A percentile compares a stretch with the other conserved stretches of the same genome.
These are phyloP conservation scores for Ophiocordyceps camponoti-floridani DNA, from an alignment of 2,329 filamentous ascomycete species.

Conservation along the genomic window DNA sequence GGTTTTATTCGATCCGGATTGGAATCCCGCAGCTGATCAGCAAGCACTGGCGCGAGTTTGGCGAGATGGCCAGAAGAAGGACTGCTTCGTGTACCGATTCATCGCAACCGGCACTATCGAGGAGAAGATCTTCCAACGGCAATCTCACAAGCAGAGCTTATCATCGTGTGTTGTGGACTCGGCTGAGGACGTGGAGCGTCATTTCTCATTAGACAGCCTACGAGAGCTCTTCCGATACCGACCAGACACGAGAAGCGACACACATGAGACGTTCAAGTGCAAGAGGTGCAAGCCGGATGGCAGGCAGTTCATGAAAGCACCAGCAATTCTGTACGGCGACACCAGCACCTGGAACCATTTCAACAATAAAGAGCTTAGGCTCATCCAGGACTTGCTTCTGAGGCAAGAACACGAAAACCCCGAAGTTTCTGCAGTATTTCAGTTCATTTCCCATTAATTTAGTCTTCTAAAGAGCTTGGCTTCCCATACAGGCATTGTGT, in stretches of 20 bases:
- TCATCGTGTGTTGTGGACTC: conserved; percentile 94
- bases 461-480: no score
- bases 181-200: conserved; percentile 89
- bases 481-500: no score
- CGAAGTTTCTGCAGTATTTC: conserved; percentile 87
- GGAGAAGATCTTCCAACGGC: conserved; percentile 97
- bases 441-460: conserved; percentile 77
- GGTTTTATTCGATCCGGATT: conserved; percentile 90
- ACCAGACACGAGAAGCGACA: conserved; percentile 70
- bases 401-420: conserved; percentile 65
- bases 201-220: conserved; percentile 82
- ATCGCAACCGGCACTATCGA: conserved; percentile 96
- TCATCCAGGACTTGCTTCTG: conserved; percentile 80
- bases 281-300: conserved; percentile 85
- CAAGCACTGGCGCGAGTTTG: conserved; percentile 93
- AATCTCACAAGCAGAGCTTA: conserved; percentile 93
- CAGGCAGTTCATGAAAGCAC: conserved; percentile 73
- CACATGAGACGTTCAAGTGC: conserved; percentile 97
- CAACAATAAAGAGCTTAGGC: conserved; percentile 57
- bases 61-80: conserved; percentile 98
- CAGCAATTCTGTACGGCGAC: conserved; percentile 91
- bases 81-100: conserved; percentile 99
- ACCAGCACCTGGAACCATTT: conserved; percentile 99
- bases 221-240: conserved; percentile 91
- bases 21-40: conserved; percentile 96